Percentiles rank a stretch among this genome's conserved stretches.
Conservation (phyloP, 176 grass and related monocot genomes). For the Ampelocalamus luodianensis region DNA sequence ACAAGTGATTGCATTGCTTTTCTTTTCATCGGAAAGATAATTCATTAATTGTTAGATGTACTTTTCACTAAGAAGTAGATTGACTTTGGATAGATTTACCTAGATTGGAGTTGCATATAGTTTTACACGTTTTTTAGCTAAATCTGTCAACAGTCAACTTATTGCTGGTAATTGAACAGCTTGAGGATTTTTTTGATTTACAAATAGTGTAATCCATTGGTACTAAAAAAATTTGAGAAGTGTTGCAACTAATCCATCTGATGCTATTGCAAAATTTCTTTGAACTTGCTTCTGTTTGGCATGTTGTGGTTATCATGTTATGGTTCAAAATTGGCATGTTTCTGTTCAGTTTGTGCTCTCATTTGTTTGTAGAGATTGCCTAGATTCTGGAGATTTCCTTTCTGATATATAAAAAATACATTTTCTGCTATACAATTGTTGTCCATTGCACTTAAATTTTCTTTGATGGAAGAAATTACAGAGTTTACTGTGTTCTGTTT, state of each 20-base stretch:
- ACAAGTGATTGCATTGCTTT: background rate
- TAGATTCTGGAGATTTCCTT: background rate
- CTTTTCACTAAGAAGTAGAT: background rate
- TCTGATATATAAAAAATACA: background rate
- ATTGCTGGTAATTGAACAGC: background rate
- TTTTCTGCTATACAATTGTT: slow-evolving; percentile 20
- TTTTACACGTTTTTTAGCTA: background rate
- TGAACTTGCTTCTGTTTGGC: slow-evolving; percentile 6
- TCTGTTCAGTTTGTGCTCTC: background rate
- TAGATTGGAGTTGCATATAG: background rate
- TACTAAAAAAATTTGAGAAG: background rate
- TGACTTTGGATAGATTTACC: too few relatives aligned
- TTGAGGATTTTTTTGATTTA: slow-evolving; percentile 12
- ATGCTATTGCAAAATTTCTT: background rate
- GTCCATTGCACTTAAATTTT: background rate
- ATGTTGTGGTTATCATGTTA: slow-evolving; percentile 14
- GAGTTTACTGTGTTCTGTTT: slow-evolving; percentile 13
- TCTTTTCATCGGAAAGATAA: background rate
- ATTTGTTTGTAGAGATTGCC: background rate
- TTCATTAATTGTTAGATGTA: background rate
- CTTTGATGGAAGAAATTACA: slow-evolving; percentile 1
- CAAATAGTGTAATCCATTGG: background rate
- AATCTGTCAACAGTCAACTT: slow-evolving; percentile 24
- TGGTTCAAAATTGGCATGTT: slow-evolving; percentile 3
- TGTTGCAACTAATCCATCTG: background rate